Conservation (phyloP, 345 rosid genomes). For the Kandelia obovata region DNA sequence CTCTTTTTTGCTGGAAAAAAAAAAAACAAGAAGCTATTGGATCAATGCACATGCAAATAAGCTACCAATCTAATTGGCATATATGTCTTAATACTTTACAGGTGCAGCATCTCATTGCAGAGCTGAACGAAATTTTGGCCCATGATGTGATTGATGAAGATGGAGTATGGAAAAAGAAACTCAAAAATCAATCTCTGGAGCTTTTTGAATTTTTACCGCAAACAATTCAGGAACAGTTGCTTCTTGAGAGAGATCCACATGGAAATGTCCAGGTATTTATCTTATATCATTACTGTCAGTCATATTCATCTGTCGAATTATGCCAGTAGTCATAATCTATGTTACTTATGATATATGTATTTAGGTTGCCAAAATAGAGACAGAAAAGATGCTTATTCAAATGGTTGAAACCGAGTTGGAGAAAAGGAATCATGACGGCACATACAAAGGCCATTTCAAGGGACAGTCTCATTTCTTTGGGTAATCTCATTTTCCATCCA, state of each 20-base stretch:
- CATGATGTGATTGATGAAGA: conserved; percentile 68
- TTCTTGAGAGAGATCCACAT: conserved; percentile 99
- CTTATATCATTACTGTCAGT: not conserved
- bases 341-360: not conserved
- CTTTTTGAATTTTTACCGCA: conserved; percentile 82
- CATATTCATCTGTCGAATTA: conserved; percentile 8
- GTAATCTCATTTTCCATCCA: conserved; percentile 31
- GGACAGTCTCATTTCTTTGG: conserved; percentile 97
- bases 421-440: conserved; percentile 71
- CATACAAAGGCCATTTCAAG: conserved; percentile 57
- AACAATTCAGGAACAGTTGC: conserved; percentile 84
- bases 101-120: conserved; percentile 92
- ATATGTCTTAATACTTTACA: conserved; percentile 21
- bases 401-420: conserved; percentile 94
- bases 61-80: not conserved
- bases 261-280: conserved; percentile 91
- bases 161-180: conserved; percentile 84
- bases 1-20: not conserved
- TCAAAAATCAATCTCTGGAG: conserved; percentile 50
- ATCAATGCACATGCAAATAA: not conserved
- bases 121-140: conserved; percentile 87
- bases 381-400: conserved; percentile 98
- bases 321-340: not conserved
- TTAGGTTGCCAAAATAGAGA: conserved; percentile 95
- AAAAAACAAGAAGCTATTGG: not conserved